Evolutionary conservation across 73 alveolate genomes (phyloP).

Genomic region (Tetrahymena thermophila): DNA sequence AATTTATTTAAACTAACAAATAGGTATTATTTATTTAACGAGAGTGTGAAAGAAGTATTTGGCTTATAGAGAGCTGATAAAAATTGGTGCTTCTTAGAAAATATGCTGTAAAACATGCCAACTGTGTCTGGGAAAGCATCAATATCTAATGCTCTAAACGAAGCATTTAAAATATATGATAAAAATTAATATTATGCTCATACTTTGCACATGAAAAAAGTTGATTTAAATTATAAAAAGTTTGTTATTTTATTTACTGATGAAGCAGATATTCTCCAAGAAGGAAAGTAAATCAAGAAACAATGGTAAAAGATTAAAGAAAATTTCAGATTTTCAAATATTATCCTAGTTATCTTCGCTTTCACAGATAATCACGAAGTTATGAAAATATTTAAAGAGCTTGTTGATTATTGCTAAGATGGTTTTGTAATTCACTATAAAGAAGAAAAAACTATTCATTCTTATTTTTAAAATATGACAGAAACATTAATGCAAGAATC

Average conservation of each 20-base stretch:
- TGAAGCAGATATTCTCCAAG: not conserved
- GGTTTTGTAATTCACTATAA: not conserved
- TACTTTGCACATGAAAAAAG: not conserved
- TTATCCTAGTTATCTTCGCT: not conserved
- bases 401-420: not conserved
- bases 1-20: not conserved
- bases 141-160: not conserved
- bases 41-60: not conserved
- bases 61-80: not conserved
- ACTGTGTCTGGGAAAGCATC: not conserved
- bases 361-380: not conserved
- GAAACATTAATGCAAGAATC: not conserved
- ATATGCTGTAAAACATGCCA: not conserved
- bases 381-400: not conserved
- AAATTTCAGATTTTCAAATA: not conserved
- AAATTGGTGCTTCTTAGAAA: not conserved
- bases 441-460: not conserved
- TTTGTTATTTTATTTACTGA: not conserved
- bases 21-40: not conserved
- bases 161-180: not conserved
- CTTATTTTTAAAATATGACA: not conserved
- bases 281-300: not conserved
- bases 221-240: not conserved
- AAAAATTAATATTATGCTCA: not conserved
- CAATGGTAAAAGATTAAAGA: not conserved